Evolutionary conservation across 805 yeast genomes (phyloP), one percentile per base, ranked within the genome.

Genomic region (Jamesozyma lodderae): DNA sequence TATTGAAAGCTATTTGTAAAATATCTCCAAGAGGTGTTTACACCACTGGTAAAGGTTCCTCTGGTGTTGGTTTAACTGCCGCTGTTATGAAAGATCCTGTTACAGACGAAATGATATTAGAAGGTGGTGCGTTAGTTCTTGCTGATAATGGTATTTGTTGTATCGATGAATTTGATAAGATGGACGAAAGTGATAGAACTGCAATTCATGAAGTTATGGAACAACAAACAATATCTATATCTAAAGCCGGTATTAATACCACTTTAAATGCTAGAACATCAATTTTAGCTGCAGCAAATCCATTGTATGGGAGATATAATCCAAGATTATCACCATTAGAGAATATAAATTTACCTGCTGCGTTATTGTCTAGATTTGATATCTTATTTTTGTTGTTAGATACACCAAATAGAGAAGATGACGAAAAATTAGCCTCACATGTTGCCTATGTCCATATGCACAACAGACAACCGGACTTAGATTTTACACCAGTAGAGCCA

Each of bases 161-260:
- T 62, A 92, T 92, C 57, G 98, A 92, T 73, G 98, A 92, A 68
- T 92, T 92, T 56, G 98, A 92, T 64, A 92, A 92, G 67, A 92
- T 92, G 98, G 96, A 90, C 59, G 98, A 92, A 61, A 65, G 73
- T 45, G 98, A 92, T 64, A 73, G 98, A 55, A 92, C 97, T 0
- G 97, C 97, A 1, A 92, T 92, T 55, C 97, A 90, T 63, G 98
- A 90, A 69, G 98, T 92, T 24, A 92, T 92, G 98, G 98, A 92
- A 66, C 98, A 92, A 62, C 98, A 92, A 63, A 92, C 98, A 2
- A 92, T 92, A 42, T 84, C 95, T 17, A 92, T 92, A 41, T 84
- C 96, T 31, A 92, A 92, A 63, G 98, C 98, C 3, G 98, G 98
- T 49, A 92, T 92, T 51, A 84, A 92, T 45, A 92, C 98, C 8